Evolutionary conservation across 805 yeast species (phyloP), one percentile per base, ranked within the genome.

Genomic region (Candida endomychidarum): DNA sequence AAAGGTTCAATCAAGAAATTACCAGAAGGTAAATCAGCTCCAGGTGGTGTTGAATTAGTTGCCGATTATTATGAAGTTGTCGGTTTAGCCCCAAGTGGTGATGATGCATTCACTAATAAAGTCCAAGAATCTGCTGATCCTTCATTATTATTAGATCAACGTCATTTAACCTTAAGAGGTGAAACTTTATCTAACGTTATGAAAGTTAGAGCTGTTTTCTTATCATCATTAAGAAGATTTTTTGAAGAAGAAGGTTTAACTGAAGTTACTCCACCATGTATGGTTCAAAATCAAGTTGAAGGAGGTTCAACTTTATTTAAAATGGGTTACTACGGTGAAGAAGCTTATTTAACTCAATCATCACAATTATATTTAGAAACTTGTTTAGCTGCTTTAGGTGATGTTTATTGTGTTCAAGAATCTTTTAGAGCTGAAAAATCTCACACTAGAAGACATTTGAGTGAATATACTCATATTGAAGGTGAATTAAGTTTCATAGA

Each of bases 201-300:
- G 93, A 87, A 86, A 63, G 98, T 93, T 24, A 83, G 99, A 66
- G 93, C 96, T 27, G 70, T 80, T 26, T 75, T 89, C 41, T 68
- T 93, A 54, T 70, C 71, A 38, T 67, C 93, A 27, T 65, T 93
- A 52, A 81, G 99, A 70, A 75, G 80, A 51, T 84, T 84, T 43
- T 91, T 77, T 60, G 71, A 61, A 17, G 93, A 87, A 57, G 87
- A 83, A 68, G 76, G 78, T 23, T 58, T 90, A 38, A 69, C 80
- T 22, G 99, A 93, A 74, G 96, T 95, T 45, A 93, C 98, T 27
- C 97, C 99, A 33, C 99, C 99, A 58, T 90, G 98, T 70, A 93
- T 93, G 98, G 99, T 93, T 41, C 99, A 93, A 72, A 90, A 96
- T 27, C 98, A 93, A 74, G 99, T 93, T 45, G 99, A 93, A 72